phyloP scores from a whole-genome alignment of 2,329 filamentous ascomycete genomes.

The Didymella arachidicola region DNA sequence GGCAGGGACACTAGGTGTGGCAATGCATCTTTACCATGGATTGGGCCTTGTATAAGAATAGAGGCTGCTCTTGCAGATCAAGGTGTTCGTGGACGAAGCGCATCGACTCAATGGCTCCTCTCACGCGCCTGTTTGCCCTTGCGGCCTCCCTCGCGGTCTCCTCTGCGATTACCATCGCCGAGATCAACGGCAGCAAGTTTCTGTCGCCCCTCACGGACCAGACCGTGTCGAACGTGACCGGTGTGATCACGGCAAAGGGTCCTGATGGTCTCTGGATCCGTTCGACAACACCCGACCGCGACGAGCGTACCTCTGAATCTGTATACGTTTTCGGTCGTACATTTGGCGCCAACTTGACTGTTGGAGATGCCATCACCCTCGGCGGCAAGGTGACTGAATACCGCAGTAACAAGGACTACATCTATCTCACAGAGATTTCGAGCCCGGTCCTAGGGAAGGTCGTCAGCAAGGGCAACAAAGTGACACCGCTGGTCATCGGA shows the following conservation, averaged over 20 bases:
- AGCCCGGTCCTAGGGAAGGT: slow-evolving; percentile 63
- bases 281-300: slow-evolving; percentile 64
- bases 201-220: slow-evolving; percentile 67
- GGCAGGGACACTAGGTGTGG: slow-evolving; percentile 8
- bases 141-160: slow-evolving; percentile 28
- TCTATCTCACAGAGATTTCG: slow-evolving; percentile 70
- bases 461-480: slow-evolving; percentile 62
- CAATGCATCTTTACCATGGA: not conserved
- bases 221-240: slow-evolving; percentile 65
- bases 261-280: slow-evolving; percentile 70
- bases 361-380: slow-evolving; percentile 70
- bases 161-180: slow-evolving; percentile 53
- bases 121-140: slow-evolving; percentile 28
- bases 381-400: slow-evolving; percentile 68
- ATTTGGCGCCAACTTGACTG: slow-evolving; percentile 60
- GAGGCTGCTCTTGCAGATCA: slow-evolving; percentile 10
- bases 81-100: slow-evolving; percentile 15
- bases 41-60: slow-evolving; percentile 10
- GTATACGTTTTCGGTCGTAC: slow-evolving; percentile 69
- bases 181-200: slow-evolving; percentile 73
- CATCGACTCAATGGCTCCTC: slow-evolving; percentile 23
- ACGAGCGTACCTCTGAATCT: slow-evolving; percentile 67
- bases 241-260: slow-evolving; percentile 70
- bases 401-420: slow-evolving; percentile 63
- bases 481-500: slow-evolving; percentile 68